phyloP scores from a whole-genome alignment of 306 rosid species.

The Medicago lupulina region DNA sequence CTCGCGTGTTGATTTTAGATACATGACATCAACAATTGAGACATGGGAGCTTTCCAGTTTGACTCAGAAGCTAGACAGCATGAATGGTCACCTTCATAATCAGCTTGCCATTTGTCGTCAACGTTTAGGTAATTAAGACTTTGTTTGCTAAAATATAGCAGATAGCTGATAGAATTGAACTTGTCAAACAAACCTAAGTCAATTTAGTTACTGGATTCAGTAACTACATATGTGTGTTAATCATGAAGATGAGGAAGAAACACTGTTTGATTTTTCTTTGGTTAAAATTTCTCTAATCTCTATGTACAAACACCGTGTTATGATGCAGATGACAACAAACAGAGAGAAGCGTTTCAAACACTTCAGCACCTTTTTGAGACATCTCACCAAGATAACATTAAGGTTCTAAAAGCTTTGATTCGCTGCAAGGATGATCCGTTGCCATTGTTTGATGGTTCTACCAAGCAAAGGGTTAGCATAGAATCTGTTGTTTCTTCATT shows the following conservation, averaged over 20 bases:
- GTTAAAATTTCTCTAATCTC: neutral
- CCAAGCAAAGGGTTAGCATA: slow-evolving; percentile 57
- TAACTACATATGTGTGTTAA: neutral
- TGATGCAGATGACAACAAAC: slow-evolving; percentile 58
- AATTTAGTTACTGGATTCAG: neutral
- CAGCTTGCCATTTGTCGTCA: slow-evolving; percentile 53
- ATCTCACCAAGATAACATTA: slow-evolving; percentile 58
- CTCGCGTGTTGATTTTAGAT: slow-evolving; percentile 41
- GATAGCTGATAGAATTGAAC: too few relatives aligned
- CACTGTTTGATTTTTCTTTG: neutral
- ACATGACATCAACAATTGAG: slow-evolving; percentile 51
- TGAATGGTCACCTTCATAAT: slow-evolving; percentile 59
- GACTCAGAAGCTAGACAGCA: slow-evolving; percentile 63
- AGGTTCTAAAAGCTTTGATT: slow-evolving; percentile 57
- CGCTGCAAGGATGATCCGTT: slow-evolving; percentile 49
- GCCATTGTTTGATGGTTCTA: slow-evolving; percentile 58
- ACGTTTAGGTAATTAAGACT: slow-evolving; percentile 46
- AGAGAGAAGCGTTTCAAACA: slow-evolving; percentile 49
- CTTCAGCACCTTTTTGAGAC: slow-evolving; percentile 45
- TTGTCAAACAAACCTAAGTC: too few relatives aligned
- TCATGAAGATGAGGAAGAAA: neutral
- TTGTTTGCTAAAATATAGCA: too few relatives aligned
- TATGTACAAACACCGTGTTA: slow-evolving; percentile 16
- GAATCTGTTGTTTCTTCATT: slow-evolving; percentile 22
- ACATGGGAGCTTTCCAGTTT: slow-evolving; percentile 78